These are phyloP conservation scores for Cladophialophora chaetospira DNA, from an alignment of 2,329 filamentous ascomycete genomes.

Conservation along the genomic window DNA sequence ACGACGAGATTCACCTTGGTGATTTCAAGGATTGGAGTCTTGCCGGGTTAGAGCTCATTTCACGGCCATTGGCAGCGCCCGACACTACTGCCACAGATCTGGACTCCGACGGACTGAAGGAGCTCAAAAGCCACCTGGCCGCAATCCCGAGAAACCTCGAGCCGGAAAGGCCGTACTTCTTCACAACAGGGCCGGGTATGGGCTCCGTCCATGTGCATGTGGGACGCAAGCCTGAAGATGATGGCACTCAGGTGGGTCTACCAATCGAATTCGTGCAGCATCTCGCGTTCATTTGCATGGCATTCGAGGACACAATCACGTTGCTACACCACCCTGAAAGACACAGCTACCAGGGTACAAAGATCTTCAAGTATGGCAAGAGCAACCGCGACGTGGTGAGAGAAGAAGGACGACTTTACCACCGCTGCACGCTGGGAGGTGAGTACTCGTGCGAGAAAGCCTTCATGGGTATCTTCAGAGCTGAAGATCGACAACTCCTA, in stretches of 20 bases:
- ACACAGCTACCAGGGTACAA: background rate
- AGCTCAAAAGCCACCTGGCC: background rate
- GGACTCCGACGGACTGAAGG: background rate
- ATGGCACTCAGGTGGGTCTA: background rate
- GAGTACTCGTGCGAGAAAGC: background rate
- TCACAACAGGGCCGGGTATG: background rate
- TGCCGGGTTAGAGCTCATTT: background rate
- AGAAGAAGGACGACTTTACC: background rate
- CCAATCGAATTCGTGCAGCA: background rate
- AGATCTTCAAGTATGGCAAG: background rate
- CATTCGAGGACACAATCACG: conserved; percentile 2
- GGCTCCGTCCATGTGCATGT: conserved; percentile 2
- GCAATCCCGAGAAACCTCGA: background rate
- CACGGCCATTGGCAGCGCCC: background rate
- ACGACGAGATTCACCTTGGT: background rate
- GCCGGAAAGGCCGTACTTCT: background rate
- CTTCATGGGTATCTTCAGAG: background rate
- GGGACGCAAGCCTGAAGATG: background rate
- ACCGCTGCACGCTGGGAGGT: background rate
- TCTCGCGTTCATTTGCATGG: conserved; percentile 9
- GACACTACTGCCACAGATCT: background rate
- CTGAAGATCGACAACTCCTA: background rate
- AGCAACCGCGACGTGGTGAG: conserved; percentile 4
- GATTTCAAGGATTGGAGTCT: background rate
- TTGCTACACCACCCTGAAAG: conserved; percentile 3